Percentiles rank a stretch among this genome's conserved stretches.
Evolutionary conservation across 768 basidiomycete genomes (phyloP).

Genomic region (Trichaptum fuscoviolaceum): DNA sequence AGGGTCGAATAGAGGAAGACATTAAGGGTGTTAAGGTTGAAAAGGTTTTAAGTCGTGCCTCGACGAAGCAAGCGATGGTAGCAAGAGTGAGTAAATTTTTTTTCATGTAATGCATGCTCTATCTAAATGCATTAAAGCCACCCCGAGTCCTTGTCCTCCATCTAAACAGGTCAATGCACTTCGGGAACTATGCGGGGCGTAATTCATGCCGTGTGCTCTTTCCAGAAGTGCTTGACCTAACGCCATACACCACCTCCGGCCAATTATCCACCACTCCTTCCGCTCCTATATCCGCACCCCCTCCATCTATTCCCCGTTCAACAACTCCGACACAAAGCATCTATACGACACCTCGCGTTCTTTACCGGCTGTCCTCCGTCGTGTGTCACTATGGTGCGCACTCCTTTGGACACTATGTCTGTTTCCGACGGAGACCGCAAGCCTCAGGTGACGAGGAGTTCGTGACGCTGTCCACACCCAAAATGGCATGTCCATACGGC

Average conservation of each 20-base stretch:
- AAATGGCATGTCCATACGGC: slow-evolving; percentile 35
- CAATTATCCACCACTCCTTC: slow-evolving; percentile 67
- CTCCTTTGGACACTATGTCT: slow-evolving; percentile 92
- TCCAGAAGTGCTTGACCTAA: slow-evolving; percentile 85
- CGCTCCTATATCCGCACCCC: slow-evolving; percentile 63
- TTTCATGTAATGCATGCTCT: slow-evolving; percentile 2
- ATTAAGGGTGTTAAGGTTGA: slow-evolving; percentile 77
- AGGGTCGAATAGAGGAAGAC: slow-evolving; percentile 80
- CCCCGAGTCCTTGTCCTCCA: slow-evolving; percentile 85
- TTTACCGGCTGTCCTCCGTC: slow-evolving; percentile 80
- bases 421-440: slow-evolving; percentile 63
- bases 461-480: slow-evolving; percentile 24
- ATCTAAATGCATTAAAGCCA: slow-evolving; percentile 41
- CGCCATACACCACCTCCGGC: slow-evolving; percentile 81
- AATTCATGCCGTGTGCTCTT: slow-evolving; percentile 79
- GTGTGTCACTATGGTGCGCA: slow-evolving; percentile 94
- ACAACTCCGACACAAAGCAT: slow-evolving; percentile 53
- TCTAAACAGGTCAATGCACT: slow-evolving; percentile 86
- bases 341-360: slow-evolving; percentile 49
- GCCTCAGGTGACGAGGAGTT: slow-evolving; percentile 34
- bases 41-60: slow-evolving; percentile 65
- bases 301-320: slow-evolving; percentile 39
- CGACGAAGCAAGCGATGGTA: slow-evolving; percentile 89
- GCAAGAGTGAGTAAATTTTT: slow-evolving; percentile 57
- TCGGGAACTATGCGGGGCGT: slow-evolving; percentile 71